A percentile compares a stretch with the other conserved stretches of the same genome.
These are phyloP conservation scores for Helminthosporium solani DNA, from an alignment of 2,329 filamentous ascomycete species.

Conservation along the genomic window DNA sequence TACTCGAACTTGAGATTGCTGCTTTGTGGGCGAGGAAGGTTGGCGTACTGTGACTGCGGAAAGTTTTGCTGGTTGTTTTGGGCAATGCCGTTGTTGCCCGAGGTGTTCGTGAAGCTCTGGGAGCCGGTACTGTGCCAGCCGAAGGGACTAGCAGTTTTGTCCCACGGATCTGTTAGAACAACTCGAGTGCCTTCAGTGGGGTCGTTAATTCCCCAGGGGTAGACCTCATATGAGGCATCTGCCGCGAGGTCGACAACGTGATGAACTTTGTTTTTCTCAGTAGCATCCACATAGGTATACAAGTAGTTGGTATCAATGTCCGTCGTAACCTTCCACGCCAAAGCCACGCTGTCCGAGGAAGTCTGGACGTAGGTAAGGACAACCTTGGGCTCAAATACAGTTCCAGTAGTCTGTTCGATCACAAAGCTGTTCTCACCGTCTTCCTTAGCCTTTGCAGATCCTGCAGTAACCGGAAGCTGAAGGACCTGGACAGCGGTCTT, in stretches of 20 bases:
- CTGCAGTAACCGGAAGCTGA: slow-evolving; percentile 45
- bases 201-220: slow-evolving; percentile 56
- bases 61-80: slow-evolving; percentile 51
- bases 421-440: slow-evolving; percentile 41
- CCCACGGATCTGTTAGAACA: slow-evolving; percentile 53
- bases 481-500: slow-evolving; percentile 45
- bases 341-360: slow-evolving; percentile 48
- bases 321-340: slow-evolving; percentile 62
- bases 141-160: slow-evolving; percentile 50
- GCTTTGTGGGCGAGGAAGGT: slow-evolving; percentile 54
- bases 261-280: slow-evolving; percentile 49
- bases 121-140: slow-evolving; percentile 56
- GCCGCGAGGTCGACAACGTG: slow-evolving; percentile 60
- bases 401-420: slow-evolving; percentile 53
- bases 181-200: slow-evolving; percentile 52
- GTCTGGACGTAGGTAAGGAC: slow-evolving; percentile 58
- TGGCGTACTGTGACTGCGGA: slow-evolving; percentile 39
- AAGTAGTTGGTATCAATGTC: slow-evolving; percentile 60
- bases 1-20: slow-evolving; percentile 47
- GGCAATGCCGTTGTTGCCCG: slow-evolving; percentile 61
- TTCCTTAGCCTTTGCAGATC: slow-evolving; percentile 45
- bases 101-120: slow-evolving; percentile 53
- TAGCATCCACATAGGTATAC: slow-evolving; percentile 58
- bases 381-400: slow-evolving; percentile 55
- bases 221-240: slow-evolving; percentile 58